Base-by-base conservation (phyloP, 2,329 filamentous ascomycete species). In the Alternaria brassicae region DNA sequence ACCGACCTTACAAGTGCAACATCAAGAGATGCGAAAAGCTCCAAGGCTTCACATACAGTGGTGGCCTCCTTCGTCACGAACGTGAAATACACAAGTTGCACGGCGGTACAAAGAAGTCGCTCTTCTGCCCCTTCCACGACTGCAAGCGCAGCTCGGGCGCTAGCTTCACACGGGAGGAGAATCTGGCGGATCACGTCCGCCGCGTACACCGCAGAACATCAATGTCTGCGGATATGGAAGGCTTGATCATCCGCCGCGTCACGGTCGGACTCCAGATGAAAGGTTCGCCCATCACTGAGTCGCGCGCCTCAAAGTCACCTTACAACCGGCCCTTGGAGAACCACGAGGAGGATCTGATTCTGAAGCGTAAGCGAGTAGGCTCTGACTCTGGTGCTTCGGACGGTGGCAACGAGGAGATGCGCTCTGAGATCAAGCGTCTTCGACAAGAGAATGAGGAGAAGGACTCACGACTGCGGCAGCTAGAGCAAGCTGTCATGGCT, bases 21-120 rank as follows among this genome's bases (percentile, higher is more conserved):
- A 88, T 90, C 40, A 84, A 87, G 15, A 90, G 90, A 36, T 97
- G 94, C 78, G 92, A 94, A 72, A 96, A 97, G 72, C 85, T 97
- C 0, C 91, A 91, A 52, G 94, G 94, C 1, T 98, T 98, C 78
- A 97, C 94, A 1, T 98, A 98, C 76, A 94, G 91, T 0, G 94
- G 94, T n/a, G 94, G 94, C 3, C 86, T 98, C 0, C 81, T 96
- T n/a, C 86, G 94, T 44, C 94, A 98, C 79, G 91, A 97, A 78
- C 89, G 94, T 63, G 94, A 98, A 79, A 94, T 98, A 1, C 94
- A 98, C 78, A 89, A 89, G 77, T 92, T 94, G 79, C 90, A 96
- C 70, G 91, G 92, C 56, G 93, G 92, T 2, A 91, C 93, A 9
- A 93, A 93, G 76, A 93, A 96, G 63, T 89, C 90, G 3, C 85